Percentiles rank a stretch among this genome's conserved stretches.
phyloP scores from a whole-genome alignment of 1,139 yeast genomes.

The Scheffersomyces titani region DNA sequence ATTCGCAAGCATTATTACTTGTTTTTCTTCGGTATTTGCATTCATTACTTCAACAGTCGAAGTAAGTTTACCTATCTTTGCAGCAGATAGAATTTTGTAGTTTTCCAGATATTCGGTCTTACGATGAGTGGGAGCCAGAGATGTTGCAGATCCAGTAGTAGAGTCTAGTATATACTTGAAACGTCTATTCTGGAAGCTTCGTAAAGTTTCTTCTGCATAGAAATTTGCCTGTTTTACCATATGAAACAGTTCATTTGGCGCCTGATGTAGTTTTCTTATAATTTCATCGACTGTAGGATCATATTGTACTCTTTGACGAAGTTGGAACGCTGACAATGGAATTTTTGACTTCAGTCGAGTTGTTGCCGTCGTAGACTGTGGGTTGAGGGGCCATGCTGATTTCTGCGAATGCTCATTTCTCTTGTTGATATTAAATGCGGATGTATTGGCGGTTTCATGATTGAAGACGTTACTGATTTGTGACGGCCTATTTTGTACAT shows the following conservation, averaged over 20 bases:
- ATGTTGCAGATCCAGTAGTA: background rate
- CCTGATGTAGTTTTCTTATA: background rate
- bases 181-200: background rate
- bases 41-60: slow-evolving; percentile 13
- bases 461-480: background rate
- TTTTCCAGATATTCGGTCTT: background rate
- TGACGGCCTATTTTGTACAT: background rate
- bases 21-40: slow-evolving; percentile 3
- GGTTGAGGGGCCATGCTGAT: background rate
- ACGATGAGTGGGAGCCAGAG: background rate
- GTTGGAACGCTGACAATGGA: background rate
- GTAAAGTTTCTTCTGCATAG: background rate
- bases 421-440: background rate
- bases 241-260: background rate
- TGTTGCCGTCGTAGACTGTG: background rate
- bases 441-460: background rate
- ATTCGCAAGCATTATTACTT: slow-evolving; percentile 6
- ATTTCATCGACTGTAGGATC: background rate
- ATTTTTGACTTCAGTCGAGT: background rate
- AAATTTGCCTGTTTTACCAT: background rate
- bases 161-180: background rate
- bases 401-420: slow-evolving; percentile 1
- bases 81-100: background rate
- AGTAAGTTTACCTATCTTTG: slow-evolving; percentile 22
- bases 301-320: background rate